phyloP scores from a whole-genome alignment of 176 grass and related monocot genomes.

The Areca catechu region DNA sequence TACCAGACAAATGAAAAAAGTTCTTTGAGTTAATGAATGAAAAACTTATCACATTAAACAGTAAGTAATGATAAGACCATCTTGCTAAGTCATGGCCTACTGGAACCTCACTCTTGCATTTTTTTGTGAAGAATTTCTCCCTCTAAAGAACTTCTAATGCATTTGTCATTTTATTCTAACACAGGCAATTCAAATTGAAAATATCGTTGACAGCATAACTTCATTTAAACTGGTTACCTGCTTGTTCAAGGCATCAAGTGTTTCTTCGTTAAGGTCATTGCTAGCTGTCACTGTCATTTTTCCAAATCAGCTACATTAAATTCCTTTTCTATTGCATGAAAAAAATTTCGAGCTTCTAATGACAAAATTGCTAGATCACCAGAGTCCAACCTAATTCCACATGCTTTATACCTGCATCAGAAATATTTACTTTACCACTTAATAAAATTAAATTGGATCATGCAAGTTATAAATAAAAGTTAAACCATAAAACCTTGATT shows the following conservation, averaged over 20 bases:
- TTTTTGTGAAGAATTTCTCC: too few relatives aligned
- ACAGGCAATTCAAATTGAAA: too few relatives aligned
- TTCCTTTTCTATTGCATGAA: slow-evolving; percentile 61
- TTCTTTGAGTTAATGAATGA: too few relatives aligned
- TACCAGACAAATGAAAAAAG: too few relatives aligned
- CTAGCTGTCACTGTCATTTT: slow-evolving; percentile 77
- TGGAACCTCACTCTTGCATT: too few relatives aligned
- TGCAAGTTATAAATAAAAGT: not conserved
- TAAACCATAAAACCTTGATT: too few relatives aligned
- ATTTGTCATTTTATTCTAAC: too few relatives aligned
- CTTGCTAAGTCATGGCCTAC: too few relatives aligned
- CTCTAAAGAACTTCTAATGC: too few relatives aligned
- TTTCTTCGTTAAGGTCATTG: slow-evolving; percentile 99
- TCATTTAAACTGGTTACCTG: slow-evolving; percentile 40
- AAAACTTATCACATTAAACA: too few relatives aligned
- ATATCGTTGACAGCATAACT: too few relatives aligned
- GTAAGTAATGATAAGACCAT: too few relatives aligned
- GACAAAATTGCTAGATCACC: slow-evolving; percentile 93
- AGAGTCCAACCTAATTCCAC: slow-evolving; percentile 88
- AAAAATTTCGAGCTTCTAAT: slow-evolving; percentile 58
- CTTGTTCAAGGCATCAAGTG: slow-evolving; percentile 97
- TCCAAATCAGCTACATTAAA: slow-evolving; percentile 53
- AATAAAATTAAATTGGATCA: not conserved
- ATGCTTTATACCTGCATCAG: slow-evolving; percentile 68
- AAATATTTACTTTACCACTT: not conserved